Evolutionary conservation across 441 rosid genomes (phyloP), one percentile per base, ranked within the genome.

Genomic region (Syzygium malaccense): DNA sequence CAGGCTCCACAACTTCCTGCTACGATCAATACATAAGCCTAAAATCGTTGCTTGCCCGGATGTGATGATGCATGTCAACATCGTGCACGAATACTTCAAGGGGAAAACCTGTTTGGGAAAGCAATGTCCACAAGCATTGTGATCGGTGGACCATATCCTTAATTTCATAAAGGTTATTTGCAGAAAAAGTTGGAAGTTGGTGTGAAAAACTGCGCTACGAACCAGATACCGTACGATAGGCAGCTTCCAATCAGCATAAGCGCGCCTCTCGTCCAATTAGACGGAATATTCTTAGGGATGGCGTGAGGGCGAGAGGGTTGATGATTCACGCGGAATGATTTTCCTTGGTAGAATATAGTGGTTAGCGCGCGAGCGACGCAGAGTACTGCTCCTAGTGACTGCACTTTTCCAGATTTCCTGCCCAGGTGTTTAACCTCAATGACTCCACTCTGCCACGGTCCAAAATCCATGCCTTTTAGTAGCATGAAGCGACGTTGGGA

Each of bases 351-450:
- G 4, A 93, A 87, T 41, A 92, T 79, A 6, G 91, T 51, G 17
- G 88, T 86, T 56, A 94, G 30, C 1, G 94, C 93, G 19, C 93
- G 92, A 30, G 87, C 93, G 0, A 93, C 90, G 62, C 92, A 93
- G 28, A 91, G 33, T 4, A 90, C 33, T 8, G 93, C 91, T 3
- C 96, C 96, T 20, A 71, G 2, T 1, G 11, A 88, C 90, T 93
- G 93, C 32, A 90, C 85, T 88, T 90, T 91, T 2, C 93, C 95
- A 30, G 89, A 85, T 90, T 91, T 2, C 94, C 94, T 37, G 89
- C 90, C 86, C 87, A 75, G 10, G 87, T 8, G 78, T 18, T 66
- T 4, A 18, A 66, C 13, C 25, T 66, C 45, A 18, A 17, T 2
- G 7, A 66, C 78, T 66, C 45, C 19, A 8, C 78, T 66, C 25